Evolutionary conservation across 2,329 filamentous ascomycete genomes (phyloP).

Genomic region (Scytalidium lignicola): DNA sequence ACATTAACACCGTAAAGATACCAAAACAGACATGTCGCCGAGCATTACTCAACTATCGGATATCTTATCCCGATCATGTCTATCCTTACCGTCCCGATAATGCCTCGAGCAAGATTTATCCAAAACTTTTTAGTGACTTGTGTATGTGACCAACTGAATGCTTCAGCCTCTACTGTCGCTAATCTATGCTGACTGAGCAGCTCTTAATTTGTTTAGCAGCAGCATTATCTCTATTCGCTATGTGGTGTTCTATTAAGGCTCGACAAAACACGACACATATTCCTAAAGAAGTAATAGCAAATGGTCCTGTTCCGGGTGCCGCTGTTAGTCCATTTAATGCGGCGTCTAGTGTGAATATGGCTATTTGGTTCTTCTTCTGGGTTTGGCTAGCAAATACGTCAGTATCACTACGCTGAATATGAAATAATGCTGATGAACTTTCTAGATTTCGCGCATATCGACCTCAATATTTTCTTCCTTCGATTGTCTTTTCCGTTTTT

Average conservation of each 20-base stretch:
- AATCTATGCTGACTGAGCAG: too few species aligned
- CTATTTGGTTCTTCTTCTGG: slow-evolving; percentile 7
- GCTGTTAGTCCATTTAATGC: slow-evolving; percentile 6
- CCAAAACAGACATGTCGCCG: slow-evolving; percentile 43
- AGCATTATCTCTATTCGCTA: background rate
- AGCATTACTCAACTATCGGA: slow-evolving; percentile 43
- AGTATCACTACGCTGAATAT: background rate
- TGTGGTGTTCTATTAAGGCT: slow-evolving; percentile 1
- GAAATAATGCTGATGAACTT: background rate
- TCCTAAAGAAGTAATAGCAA: slow-evolving; percentile 2
- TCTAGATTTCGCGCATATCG: slow-evolving; percentile 5
- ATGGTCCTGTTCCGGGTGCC: slow-evolving; percentile 6
- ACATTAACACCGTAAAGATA: slow-evolving; percentile 26
- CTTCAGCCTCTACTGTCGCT: too few species aligned
- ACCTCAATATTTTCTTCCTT: slow-evolving; percentile 7
- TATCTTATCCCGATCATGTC: slow-evolving; percentile 60
- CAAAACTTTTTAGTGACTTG: slow-evolving; percentile 41
- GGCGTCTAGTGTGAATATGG: slow-evolving; percentile 6
- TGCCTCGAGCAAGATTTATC: slow-evolving; percentile 67
- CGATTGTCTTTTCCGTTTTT: slow-evolving; percentile 3
- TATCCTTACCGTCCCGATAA: slow-evolving; percentile 58
- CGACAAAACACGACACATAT: slow-evolving; percentile 1
- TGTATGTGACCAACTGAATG: too few species aligned
- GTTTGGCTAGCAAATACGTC: slow-evolving; percentile 8
- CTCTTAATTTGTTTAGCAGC: too few species aligned